phyloP scores from a whole-genome alignment of 2,329 filamentous ascomycete genomes.

The Penicillium hordei region DNA sequence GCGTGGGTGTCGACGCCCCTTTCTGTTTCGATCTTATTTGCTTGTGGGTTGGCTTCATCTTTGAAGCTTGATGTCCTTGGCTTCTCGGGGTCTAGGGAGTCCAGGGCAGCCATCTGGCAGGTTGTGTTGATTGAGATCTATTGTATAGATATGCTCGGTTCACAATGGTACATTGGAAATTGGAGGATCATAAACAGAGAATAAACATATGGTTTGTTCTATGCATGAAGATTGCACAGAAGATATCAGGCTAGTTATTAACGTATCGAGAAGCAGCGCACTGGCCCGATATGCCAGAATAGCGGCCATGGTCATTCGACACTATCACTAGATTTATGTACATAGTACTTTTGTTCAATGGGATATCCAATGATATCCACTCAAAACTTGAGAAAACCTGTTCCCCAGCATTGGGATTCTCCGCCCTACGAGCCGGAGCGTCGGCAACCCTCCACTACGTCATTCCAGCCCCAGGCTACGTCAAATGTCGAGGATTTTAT shows the following conservation, averaged over 20 bases:
- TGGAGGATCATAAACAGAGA: not conserved
- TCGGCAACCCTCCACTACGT: not conserved
- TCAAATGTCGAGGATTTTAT: not conserved
- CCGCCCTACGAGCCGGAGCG: not conserved
- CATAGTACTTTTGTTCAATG: not conserved
- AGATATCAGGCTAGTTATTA: not conserved
- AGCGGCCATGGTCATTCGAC: not conserved
- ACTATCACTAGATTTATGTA: not conserved
- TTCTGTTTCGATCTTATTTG: constrained; percentile 4
- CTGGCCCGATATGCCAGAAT: not conserved
- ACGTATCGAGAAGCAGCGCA: not conserved
- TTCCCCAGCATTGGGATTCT: not conserved
- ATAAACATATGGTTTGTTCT: not conserved
- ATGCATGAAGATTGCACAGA: not conserved
- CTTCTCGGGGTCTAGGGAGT: constrained; percentile 15
- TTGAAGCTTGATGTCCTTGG: constrained; percentile 4
- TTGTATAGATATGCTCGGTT: not conserved
- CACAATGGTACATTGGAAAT: not conserved
- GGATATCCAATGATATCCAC: not conserved
- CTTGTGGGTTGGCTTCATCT: not conserved
- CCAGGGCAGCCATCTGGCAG: constrained; percentile 9
- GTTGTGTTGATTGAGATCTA: not conserved
- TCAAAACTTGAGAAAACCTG: not conserved
- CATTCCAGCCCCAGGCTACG: not conserved
- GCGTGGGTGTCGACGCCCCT: constrained; percentile 16